Conservation (phyloP, 2,329 filamentous ascomycete genomes). For the Colletotrichum sansevieriae region DNA sequence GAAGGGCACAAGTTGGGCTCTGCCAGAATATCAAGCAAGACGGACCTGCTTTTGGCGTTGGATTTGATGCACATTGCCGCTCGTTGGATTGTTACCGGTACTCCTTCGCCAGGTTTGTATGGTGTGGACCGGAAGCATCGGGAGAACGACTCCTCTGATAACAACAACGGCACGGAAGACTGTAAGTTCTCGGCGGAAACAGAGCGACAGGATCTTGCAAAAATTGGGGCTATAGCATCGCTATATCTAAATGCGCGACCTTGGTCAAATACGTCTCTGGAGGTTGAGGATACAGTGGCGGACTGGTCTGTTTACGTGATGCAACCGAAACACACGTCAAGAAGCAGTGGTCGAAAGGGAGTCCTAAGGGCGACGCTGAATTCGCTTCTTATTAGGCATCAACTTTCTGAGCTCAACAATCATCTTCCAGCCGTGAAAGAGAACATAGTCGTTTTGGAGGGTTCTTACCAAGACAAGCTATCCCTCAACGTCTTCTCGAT, state of each 20-base stretch:
- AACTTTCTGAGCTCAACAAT: conserved; percentile 75
- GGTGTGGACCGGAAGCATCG: conserved; percentile 63
- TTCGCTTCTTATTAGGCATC: conserved; percentile 85
- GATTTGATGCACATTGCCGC: conserved; percentile 74
- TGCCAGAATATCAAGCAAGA: conserved; percentile 66
- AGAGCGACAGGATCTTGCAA: conserved; percentile 74
- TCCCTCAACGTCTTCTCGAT: conserved; percentile 88
- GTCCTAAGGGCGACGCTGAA: conserved; percentile 80
- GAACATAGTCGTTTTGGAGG: conserved; percentile 79
- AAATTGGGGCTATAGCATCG: conserved; percentile 74
- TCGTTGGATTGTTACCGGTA: conserved; percentile 92
- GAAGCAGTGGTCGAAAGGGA: conserved; percentile 68
- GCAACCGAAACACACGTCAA: conserved; percentile 64
- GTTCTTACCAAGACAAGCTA: conserved; percentile 86
- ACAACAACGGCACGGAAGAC: conserved; percentile 15
- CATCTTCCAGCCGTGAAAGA: conserved; percentile 81
- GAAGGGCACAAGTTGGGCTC: conserved; percentile 90
- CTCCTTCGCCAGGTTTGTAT: conserved; percentile 85
- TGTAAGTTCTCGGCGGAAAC: conserved; percentile 13
- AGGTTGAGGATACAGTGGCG: conserved; percentile 68
- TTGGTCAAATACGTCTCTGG: conserved; percentile 74
- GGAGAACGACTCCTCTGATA: background rate
- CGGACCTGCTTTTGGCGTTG: conserved; percentile 65
- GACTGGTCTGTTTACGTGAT: conserved; percentile 82
- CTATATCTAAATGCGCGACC: conserved; percentile 83